phyloP scores from a whole-genome alignment of 495 filamentous ascomycete genomes.

The Neurospora cerealis region DNA sequence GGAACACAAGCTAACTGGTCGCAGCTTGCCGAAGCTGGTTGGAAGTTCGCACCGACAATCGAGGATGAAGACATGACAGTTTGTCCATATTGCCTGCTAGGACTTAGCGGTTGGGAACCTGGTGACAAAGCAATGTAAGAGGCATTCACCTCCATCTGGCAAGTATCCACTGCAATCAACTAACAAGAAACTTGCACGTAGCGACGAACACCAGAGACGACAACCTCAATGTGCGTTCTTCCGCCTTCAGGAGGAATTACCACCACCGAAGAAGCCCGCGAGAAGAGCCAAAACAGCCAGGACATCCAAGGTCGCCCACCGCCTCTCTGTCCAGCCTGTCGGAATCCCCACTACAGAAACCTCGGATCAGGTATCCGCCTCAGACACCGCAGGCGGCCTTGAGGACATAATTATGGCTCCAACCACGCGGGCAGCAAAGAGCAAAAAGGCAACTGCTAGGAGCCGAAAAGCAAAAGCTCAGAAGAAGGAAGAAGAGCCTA shows the following conservation, averaged over 20 bases:
- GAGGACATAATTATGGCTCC: constrained; percentile 61
- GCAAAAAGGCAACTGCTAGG: constrained; percentile 22
- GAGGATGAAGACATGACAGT: constrained; percentile 77
- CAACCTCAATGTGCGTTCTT: constrained; percentile 80
- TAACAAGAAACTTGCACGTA: constrained; percentile 27
- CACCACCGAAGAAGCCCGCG: constrained; percentile 34
- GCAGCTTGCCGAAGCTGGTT: constrained; percentile 84
- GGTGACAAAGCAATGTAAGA: constrained; percentile 77
- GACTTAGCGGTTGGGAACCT: constrained; percentile 85
- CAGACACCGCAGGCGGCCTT: constrained; percentile 42
- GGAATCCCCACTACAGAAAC: constrained; percentile 43
- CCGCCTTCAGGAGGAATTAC: constrained; percentile 35
- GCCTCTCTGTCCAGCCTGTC: constrained; percentile 60
- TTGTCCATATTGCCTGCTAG: constrained; percentile 79
- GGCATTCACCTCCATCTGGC: constrained; percentile 9
- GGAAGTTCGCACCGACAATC: constrained; percentile 78
- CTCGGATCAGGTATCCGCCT: constrained; percentile 40
- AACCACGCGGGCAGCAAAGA: constrained; percentile 40
- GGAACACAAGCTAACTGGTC: constrained; percentile 12
- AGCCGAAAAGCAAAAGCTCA: constrained; percentile 45
- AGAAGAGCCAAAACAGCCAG: constrained; percentile 44
- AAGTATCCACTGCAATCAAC: background rate
- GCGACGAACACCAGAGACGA: constrained; percentile 77
- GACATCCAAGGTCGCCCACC: constrained; percentile 53
- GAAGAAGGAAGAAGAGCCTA: constrained; percentile 41